These are phyloP conservation scores for Suhomyces taliae DNA, from an alignment of 1,139 yeast genomes.

Conservation along the genomic window DNA sequence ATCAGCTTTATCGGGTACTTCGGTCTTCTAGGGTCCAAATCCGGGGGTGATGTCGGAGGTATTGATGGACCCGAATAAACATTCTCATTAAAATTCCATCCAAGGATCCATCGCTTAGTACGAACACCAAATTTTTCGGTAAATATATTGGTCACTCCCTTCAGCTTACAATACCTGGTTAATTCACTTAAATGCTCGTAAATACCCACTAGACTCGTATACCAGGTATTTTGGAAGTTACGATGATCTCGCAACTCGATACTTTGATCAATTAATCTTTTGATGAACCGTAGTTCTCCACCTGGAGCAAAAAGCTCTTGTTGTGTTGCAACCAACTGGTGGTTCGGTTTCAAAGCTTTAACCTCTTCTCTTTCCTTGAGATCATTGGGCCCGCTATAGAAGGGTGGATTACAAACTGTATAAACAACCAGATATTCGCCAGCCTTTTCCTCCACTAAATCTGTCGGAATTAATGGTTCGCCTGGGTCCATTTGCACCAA, in stretches of 20 bases:
- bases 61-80: neutral
- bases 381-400: conserved; percentile 16
- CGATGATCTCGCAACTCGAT: conserved; percentile 5
- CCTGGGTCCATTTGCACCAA: conserved; percentile 1
- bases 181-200: conserved; percentile 12
- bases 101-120: conserved; percentile 23
- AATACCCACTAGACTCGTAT: conserved; percentile 22
- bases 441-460: neutral
- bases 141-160: conserved; percentile 7
- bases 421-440: conserved; percentile 11
- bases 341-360: conserved; percentile 12
- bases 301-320: conserved; percentile 19
- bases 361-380: conserved; percentile 6
- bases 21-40: neutral
- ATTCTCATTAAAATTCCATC: conserved; percentile 15
- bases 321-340: conserved; percentile 13
- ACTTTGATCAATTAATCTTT: conserved; percentile 16
- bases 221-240: conserved; percentile 18
- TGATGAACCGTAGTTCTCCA: conserved; percentile 21
- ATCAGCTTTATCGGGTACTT: conserved; percentile 1
- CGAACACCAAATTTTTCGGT: conserved; percentile 12
- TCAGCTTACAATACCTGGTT: conserved; percentile 7
- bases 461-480: conserved; percentile 6
- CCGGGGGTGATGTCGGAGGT: neutral
- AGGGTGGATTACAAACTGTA: conserved; percentile 26